Conservation (phyloP, 768 basidiomycete genomes). For the Guyanaporus albipodus region DNA sequence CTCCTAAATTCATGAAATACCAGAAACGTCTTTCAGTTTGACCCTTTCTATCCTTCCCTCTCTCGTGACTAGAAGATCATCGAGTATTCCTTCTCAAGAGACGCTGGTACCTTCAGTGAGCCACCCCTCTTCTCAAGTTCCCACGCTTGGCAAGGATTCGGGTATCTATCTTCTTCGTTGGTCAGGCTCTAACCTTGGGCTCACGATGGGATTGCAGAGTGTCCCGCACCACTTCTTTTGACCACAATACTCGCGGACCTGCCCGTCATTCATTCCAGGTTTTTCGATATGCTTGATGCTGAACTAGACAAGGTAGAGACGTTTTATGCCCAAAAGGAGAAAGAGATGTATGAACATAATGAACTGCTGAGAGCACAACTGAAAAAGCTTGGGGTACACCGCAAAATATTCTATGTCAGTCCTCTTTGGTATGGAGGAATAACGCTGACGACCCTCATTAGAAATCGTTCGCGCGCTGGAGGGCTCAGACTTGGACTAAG, state of each 20-base stretch:
- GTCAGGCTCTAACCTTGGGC: background rate
- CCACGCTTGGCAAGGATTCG: slow-evolving; percentile 3
- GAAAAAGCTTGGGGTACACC: slow-evolving; percentile 67
- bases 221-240: slow-evolving; percentile 32
- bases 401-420: slow-evolving; percentile 51
- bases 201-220: slow-evolving; percentile 4
- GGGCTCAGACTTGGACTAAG: slow-evolving; percentile 11
- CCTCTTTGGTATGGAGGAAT: slow-evolving; percentile 8
- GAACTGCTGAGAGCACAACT: slow-evolving; percentile 61
- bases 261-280: slow-evolving; percentile 57
- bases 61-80: background rate
- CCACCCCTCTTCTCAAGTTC: background rate
- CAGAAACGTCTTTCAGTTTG: slow-evolving; percentile 8
- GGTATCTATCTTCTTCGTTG: slow-evolving; percentile 7
- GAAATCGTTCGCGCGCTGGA: slow-evolving; percentile 10
- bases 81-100: background rate
- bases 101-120: background rate
- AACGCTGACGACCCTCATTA: slow-evolving; percentile 3
- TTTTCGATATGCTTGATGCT: slow-evolving; percentile 71
- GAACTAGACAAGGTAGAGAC: slow-evolving; percentile 83
- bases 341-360: slow-evolving; percentile 49
- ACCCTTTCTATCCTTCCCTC: background rate
- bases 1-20: background rate
- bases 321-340: slow-evolving; percentile 75
- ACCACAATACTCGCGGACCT: slow-evolving; percentile 51